Conservation (phyloP, 176 grass and related monocot species). For the Triticum aestivum region DNA sequence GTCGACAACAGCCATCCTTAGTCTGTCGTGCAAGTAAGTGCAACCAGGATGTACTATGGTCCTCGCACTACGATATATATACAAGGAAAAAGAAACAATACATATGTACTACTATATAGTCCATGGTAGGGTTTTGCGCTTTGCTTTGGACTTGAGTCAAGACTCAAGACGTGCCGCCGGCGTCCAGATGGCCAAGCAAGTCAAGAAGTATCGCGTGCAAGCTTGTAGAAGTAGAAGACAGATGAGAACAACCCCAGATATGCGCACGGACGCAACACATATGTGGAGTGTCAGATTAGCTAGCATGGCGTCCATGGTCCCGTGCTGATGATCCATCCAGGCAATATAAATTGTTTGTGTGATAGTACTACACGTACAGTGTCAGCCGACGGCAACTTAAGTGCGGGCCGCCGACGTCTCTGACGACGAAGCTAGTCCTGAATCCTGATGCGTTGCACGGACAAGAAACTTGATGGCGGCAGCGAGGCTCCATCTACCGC, state of each 20-base stretch:
- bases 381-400: too few species aligned
- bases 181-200: slow-evolving; percentile 11
- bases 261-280: neutral
- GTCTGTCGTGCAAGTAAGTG: neutral
- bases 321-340: too few species aligned
- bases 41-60: neutral
- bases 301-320: neutral
- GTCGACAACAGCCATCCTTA: neutral
- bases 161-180: neutral
- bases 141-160: neutral
- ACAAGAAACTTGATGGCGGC: neutral
- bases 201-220: slow-evolving; percentile 27
- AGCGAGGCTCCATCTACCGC: neutral
- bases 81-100: neutral
- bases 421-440: too few species aligned
- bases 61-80: too few species aligned
- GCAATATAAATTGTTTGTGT: too few species aligned
- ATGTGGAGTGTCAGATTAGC: neutral
- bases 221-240: neutral
- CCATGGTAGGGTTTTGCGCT: neutral
- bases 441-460: neutral
- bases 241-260: neutral
- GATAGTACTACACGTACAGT: too few species aligned
- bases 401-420: too few species aligned
- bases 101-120: neutral